These are phyloP conservation scores for Alloteropsis semialata DNA, from an alignment of 176 grass and related monocot species.

Conservation along the genomic window DNA sequence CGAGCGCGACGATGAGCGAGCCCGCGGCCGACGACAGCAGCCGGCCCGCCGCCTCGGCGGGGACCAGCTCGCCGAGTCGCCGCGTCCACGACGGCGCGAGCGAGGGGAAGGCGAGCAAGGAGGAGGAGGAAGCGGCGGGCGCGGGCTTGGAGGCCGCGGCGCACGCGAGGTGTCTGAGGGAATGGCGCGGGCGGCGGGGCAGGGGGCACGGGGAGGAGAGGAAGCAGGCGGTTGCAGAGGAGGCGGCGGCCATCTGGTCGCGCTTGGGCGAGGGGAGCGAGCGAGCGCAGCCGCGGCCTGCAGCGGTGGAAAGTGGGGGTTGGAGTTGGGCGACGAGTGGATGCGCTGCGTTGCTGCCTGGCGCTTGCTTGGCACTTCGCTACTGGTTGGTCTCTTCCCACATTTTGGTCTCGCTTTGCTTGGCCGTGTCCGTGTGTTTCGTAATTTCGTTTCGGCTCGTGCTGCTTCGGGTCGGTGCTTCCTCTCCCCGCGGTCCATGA, in stretches of 20 bases:
- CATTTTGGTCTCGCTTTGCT: not conserved
- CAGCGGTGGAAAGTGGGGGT: not conserved
- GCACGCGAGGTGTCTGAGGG: constrained; percentile 10
- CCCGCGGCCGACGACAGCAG: constrained; percentile 57
- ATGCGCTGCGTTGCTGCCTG: constrained; percentile 4
- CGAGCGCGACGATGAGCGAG: constrained; percentile 53
- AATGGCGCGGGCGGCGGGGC: constrained; percentile 33
- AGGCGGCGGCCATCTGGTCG: constrained; percentile 34
- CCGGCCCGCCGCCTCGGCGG: constrained; percentile 22
- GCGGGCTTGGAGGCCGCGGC: not conserved
- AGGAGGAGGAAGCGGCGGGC: not conserved
- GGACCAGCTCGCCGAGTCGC: constrained; percentile 11
- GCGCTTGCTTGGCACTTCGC: not conserved
- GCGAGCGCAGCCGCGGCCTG: constrained; percentile 16
- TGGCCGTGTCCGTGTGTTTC: not conserved
- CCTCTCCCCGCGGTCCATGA: not conserved
- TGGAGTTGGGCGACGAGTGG: constrained; percentile 16
- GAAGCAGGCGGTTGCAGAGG: constrained; percentile 38
- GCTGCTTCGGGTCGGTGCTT: not conserved
- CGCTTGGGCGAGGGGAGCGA: not conserved
- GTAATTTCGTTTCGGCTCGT: not conserved
- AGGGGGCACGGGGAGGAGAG: constrained; percentile 35
- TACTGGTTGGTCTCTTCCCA: not conserved
- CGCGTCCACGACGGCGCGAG: not conserved
- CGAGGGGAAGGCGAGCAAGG: not conserved